Evolutionary conservation across 169 alveolate genomes (phyloP).

Genomic region (Eimeria nieschulzi): DNA sequence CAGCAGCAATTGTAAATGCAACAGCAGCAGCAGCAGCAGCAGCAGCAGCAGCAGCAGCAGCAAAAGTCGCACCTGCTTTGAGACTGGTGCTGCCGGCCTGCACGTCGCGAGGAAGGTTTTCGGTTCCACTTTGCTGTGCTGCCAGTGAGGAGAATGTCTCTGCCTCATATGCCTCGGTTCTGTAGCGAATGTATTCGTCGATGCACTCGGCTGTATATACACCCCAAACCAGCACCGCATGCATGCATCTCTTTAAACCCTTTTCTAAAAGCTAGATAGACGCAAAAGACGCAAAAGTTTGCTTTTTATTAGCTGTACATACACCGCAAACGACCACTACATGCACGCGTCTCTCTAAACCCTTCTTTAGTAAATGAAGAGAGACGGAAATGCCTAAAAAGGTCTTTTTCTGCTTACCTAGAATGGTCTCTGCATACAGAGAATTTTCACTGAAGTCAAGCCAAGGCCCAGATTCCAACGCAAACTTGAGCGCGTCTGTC

Average conservation of each 20-base stretch:
- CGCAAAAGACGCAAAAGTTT: too few species aligned
- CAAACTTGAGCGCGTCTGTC: conserved; percentile 93
- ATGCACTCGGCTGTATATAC: background rate
- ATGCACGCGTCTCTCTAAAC: too few species aligned
- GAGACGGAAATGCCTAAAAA: too few species aligned
- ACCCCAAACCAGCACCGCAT: too few species aligned
- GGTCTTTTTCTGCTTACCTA: too few species aligned
- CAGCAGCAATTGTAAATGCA: background rate
- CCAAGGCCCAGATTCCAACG: conserved; percentile 93
- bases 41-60: background rate
- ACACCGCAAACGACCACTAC: too few species aligned
- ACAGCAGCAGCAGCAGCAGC: background rate
- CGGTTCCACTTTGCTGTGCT: too few species aligned
- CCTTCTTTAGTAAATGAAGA: too few species aligned
- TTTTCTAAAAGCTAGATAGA: too few species aligned
- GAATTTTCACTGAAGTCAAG: conserved; percentile 85
- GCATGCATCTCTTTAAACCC: too few species aligned
- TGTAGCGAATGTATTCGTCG: background rate
- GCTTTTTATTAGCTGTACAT: too few species aligned
- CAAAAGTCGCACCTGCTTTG: background rate
- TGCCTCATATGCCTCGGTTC: background rate
- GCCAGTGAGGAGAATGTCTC: background rate
- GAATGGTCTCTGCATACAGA: conserved; percentile 45
- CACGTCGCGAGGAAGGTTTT: too few species aligned
- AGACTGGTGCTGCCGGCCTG: background rate